phyloP scores from a whole-genome alignment of 2,329 filamentous ascomycete genomes.

The Fusarium redolens region DNA sequence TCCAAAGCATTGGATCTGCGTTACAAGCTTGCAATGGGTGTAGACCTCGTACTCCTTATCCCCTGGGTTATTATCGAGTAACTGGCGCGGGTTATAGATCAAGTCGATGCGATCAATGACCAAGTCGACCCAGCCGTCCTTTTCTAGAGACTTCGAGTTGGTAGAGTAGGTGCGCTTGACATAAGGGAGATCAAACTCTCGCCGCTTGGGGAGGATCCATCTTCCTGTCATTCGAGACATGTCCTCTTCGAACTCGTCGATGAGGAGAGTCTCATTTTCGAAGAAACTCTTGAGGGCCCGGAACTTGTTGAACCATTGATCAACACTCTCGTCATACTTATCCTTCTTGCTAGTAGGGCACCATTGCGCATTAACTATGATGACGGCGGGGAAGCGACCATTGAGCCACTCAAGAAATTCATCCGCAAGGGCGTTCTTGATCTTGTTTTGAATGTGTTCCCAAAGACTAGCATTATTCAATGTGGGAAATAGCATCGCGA shows the following conservation, averaged over 20 bases:
- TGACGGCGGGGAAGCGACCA: slow-evolving; percentile 53
- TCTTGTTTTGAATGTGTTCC: slow-evolving; percentile 46
- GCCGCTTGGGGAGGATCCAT: slow-evolving; percentile 59
- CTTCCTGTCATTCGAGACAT: slow-evolving; percentile 58
- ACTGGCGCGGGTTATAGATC: slow-evolving; percentile 26
- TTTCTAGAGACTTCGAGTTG: slow-evolving; percentile 53
- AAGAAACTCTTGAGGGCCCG: slow-evolving; percentile 48
- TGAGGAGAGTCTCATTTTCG: slow-evolving; percentile 35
- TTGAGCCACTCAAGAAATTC: slow-evolving; percentile 52
- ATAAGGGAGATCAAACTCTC: slow-evolving; percentile 61
- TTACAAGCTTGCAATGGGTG: slow-evolving; percentile 56
- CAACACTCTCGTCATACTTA: slow-evolving; percentile 47
- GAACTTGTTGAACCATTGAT: slow-evolving; percentile 55
- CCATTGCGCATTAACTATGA: slow-evolving; percentile 62
- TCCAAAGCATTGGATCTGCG: slow-evolving; percentile 59
- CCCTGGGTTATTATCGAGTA: neutral
- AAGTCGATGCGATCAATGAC: slow-evolving; percentile 26
- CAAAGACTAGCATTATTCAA: slow-evolving; percentile 43
- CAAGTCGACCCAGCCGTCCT: slow-evolving; percentile 53
- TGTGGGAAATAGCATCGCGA: slow-evolving; percentile 52
- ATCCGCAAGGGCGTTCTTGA: slow-evolving; percentile 51
- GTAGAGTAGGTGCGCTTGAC: slow-evolving; percentile 60
- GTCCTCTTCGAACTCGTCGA: slow-evolving; percentile 50
- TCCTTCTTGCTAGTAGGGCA: slow-evolving; percentile 54
- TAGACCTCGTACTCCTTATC: slow-evolving; percentile 28